Percentiles rank a stretch among this genome's conserved stretches.
Evolutionary conservation across 768 basidiomycete species (phyloP).

Genomic region (Amylocystis lapponica): DNA sequence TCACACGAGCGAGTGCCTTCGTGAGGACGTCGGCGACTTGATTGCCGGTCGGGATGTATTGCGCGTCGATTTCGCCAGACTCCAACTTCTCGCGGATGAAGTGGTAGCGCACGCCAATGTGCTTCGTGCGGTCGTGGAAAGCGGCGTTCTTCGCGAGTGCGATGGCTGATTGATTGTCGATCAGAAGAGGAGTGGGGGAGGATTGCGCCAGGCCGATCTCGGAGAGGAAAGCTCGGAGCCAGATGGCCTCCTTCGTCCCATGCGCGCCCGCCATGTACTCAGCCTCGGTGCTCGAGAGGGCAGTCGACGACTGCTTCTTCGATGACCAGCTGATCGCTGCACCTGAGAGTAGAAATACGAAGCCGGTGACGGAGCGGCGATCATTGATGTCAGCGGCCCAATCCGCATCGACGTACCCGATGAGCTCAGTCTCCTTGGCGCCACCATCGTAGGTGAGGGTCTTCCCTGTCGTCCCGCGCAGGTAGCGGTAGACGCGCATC

Average conservation of each 20-base stretch:
- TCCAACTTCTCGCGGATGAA: constrained; percentile 20
- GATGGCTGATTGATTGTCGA: constrained; percentile 21
- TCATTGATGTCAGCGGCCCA: constrained; percentile 6
- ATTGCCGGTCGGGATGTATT: constrained; percentile 18
- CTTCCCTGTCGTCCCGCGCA: constrained; percentile 23
- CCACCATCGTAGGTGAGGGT: constrained; percentile 16
- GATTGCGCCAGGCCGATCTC: constrained; percentile 8
- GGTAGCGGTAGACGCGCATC: constrained; percentile 28
- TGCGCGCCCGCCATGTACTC: constrained; percentile 28
- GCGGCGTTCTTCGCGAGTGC: constrained; percentile 18
- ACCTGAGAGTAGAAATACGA: constrained; percentile 20
- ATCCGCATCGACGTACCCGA: constrained; percentile 10
- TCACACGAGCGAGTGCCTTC: constrained; percentile 19
- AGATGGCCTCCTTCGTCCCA: constrained; percentile 23
- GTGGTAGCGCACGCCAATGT: constrained; percentile 31
- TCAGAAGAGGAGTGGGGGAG: constrained; percentile 7
- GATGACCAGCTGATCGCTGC: constrained; percentile 24
- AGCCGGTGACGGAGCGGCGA: constrained; percentile 21
- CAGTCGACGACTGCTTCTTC: constrained; percentile 22
- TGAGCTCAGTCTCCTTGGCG: not conserved
- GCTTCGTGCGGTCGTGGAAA: constrained; percentile 28
- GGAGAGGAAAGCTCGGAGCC: constrained; percentile 15
- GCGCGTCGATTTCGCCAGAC: not conserved
- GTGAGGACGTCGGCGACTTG: constrained; percentile 28
- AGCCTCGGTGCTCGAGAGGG: constrained; percentile 28